phyloP scores from a whole-genome alignment of 208 protist genomes.

The Trichomonas gallinae region DNA sequence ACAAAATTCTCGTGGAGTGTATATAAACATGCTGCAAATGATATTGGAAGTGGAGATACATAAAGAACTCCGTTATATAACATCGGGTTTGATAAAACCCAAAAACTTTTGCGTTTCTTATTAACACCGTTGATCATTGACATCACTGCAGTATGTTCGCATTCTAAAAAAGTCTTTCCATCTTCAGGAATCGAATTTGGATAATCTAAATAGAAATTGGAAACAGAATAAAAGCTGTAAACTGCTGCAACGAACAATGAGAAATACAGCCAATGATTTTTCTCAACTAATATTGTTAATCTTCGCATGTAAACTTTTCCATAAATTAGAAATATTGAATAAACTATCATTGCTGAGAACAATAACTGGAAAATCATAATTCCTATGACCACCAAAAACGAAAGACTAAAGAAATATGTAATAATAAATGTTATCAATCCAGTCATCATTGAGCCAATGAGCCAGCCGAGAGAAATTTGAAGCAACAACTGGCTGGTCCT shows the following conservation, averaged over 20 bases:
- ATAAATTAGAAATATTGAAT: neutral
- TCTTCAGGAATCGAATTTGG: neutral
- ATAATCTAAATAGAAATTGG: neutral
- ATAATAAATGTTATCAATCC: neutral
- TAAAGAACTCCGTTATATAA: neutral
- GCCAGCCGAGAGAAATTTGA: neutral
- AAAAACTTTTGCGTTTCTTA: neutral
- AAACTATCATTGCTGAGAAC: neutral
- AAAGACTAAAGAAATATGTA: neutral
- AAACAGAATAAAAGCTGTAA: neutral
- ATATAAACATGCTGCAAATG: neutral
- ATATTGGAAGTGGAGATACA: neutral
- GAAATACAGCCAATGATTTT: neutral
- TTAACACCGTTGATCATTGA: neutral
- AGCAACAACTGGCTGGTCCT: neutral
- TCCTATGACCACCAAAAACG: neutral
- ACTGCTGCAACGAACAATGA: neutral
- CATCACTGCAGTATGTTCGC: neutral
- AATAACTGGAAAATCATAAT: neutral
- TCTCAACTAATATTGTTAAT: neutral
- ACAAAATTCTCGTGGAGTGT: neutral
- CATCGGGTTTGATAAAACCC: neutral
- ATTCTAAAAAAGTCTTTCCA: neutral
- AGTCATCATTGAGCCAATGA: neutral
- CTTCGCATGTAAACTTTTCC: neutral